Evolutionary conservation across 306 rosid species (phyloP).

Genomic region (Glycine latifolia): DNA sequence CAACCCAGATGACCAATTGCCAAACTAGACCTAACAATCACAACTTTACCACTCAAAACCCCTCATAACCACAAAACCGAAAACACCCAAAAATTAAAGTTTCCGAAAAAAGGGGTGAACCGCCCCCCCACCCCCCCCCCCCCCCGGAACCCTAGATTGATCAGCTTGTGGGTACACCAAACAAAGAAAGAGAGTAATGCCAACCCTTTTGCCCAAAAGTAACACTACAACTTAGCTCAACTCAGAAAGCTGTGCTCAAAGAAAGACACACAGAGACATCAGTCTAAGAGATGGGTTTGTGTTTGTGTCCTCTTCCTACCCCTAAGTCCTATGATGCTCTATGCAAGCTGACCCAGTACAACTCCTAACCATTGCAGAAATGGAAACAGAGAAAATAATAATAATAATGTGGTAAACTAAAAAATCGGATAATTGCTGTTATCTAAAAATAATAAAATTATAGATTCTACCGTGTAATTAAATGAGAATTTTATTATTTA

Average conservation of each 20-base stretch:
- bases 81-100: conserved; percentile 6
- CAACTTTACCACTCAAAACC: conserved; percentile 36
- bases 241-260: conserved; percentile 55
- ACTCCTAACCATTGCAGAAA: conserved; percentile 50
- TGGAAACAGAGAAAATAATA: conserved; percentile 14
- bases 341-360: conserved; percentile 69
- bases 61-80: conserved; percentile 14
- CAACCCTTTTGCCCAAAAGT: conserved; percentile 43
- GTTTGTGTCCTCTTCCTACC: conserved; percentile 1
- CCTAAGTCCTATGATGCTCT: conserved; percentile 36
- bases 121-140: conserved; percentile 43
- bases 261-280: conserved; percentile 47
- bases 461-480: too few species aligned
- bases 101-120: conserved; percentile 2
- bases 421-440: conserved; percentile 21
- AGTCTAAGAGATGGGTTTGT: conserved; percentile 53
- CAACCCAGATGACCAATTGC: conserved; percentile 38
- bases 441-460: neutral
- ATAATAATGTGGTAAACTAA: neutral
- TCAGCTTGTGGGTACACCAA: conserved; percentile 34
- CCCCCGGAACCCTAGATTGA: conserved; percentile 55
- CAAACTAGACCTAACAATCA: conserved; percentile 38
- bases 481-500: too few species aligned
- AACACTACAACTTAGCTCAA: conserved; percentile 50
- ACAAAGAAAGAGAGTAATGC: conserved; percentile 32